Conservation (phyloP, 2,329 filamentous ascomycete genomes). For the Neurospora sp. region DNA sequence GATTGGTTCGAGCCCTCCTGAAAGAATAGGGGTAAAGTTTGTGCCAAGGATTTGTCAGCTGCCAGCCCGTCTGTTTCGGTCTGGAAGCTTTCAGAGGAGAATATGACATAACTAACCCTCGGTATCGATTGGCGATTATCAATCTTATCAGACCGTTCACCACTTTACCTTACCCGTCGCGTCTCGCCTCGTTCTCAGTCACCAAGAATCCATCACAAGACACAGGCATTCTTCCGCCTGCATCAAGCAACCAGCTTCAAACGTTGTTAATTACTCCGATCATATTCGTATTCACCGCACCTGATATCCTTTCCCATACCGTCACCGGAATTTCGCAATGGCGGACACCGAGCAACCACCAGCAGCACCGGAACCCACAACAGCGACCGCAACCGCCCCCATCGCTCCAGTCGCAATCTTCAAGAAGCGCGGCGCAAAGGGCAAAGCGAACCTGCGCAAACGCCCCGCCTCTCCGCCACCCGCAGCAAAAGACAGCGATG, state of each 20-base stretch:
- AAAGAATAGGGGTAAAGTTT: background rate
- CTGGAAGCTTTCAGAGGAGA: background rate
- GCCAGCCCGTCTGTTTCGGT: background rate
- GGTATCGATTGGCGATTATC: background rate
- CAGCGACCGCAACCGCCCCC: slow-evolving; percentile 1
- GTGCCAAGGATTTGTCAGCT: background rate
- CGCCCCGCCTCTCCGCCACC: slow-evolving; percentile 69
- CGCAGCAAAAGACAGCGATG: slow-evolving; percentile 39
- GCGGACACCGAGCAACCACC: slow-evolving; percentile 8
- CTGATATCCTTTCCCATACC: background rate
- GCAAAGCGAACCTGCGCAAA: slow-evolving; percentile 70
- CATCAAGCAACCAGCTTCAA: background rate
- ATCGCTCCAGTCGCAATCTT: slow-evolving; percentile 55
- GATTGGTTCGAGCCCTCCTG: background rate
- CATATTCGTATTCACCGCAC: background rate
- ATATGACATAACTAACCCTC: background rate
- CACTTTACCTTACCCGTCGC: background rate
- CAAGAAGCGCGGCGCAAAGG: slow-evolving; percentile 75
- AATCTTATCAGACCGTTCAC: background rate
- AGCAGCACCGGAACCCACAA: background rate
- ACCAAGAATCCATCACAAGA: background rate
- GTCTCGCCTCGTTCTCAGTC: background rate
- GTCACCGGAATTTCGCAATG: slow-evolving; percentile 4
- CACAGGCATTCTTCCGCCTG: background rate
- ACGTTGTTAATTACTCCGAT: background rate